Percentiles rank a stretch among this genome's conserved stretches.
Conservation (phyloP, 2,329 filamentous ascomycete genomes). For the Colletotrichum coccodes region DNA sequence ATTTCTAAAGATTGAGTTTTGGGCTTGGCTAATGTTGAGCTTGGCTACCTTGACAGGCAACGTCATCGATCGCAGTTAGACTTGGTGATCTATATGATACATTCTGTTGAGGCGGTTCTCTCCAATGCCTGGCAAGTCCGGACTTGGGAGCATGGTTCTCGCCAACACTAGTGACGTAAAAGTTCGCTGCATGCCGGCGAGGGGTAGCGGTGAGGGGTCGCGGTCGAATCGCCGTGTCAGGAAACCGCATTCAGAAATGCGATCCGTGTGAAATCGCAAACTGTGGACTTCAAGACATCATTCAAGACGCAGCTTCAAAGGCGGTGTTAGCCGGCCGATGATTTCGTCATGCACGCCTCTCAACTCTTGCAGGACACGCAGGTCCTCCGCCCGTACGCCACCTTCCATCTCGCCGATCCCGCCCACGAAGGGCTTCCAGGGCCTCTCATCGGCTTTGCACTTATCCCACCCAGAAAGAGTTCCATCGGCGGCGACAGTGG, state of each 20-base stretch:
- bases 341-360: slow-evolving; percentile 26
- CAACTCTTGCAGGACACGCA: slow-evolving; percentile 8
- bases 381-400: slow-evolving; percentile 10
- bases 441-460: slow-evolving; percentile 40
- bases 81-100: neutral
- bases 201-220: too few relatives aligned
- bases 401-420: neutral
- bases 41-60: slow-evolving; percentile 11
- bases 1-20: neutral
- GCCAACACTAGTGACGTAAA: neutral
- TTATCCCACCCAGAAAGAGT: slow-evolving; percentile 36
- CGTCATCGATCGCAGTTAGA: neutral
- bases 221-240: neutral
- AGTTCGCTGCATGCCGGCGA: neutral
- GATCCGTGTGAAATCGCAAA: neutral
- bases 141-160: neutral
- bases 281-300: neutral
- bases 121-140: neutral
- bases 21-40: slow-evolving; percentile 2
- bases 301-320: slow-evolving; percentile 18
- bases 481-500: slow-evolving; percentile 34
- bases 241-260: slow-evolving; percentile 12
- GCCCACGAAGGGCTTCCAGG: slow-evolving; percentile 36
- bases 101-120: neutral
- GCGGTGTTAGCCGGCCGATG: slow-evolving; percentile 9